A percentile compares a stretch with the other conserved stretches of the same genome.
Evolutionary conservation across 2,329 filamentous ascomycete genomes (phyloP).

Genomic region (Penicillium occitanis): DNA sequence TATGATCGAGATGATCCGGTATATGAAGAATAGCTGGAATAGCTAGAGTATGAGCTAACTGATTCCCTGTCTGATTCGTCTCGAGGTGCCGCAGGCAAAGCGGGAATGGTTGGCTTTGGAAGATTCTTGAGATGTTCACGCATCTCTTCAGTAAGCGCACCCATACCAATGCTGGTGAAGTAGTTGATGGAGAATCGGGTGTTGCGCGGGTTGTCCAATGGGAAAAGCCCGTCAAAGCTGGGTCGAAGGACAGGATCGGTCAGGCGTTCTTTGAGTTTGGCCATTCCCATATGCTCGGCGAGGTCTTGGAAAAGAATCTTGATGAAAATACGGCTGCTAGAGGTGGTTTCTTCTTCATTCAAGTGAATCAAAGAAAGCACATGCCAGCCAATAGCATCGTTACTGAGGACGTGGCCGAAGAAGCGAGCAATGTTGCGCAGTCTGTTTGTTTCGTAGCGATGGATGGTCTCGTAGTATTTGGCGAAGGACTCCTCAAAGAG

Average conservation of each 20-base stretch:
- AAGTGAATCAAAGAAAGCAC: slow-evolving; percentile 79
- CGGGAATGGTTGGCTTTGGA: slow-evolving; percentile 76
- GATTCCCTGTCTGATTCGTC: slow-evolving; percentile 64
- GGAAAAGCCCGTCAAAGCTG: slow-evolving; percentile 82
- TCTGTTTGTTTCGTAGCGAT: slow-evolving; percentile 93
- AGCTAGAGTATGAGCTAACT: slow-evolving; percentile 67
- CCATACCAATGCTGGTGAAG: slow-evolving; percentile 98
- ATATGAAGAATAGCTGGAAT: slow-evolving; percentile 63
- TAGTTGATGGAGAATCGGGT: slow-evolving; percentile 98
- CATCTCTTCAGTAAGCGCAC: slow-evolving; percentile 90
- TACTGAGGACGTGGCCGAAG: slow-evolving; percentile 86
- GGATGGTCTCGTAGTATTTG: slow-evolving; percentile 96
- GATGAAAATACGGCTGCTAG: slow-evolving; percentile 95
- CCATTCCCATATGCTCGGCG: slow-evolving; percentile 79
- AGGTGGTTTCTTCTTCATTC: slow-evolving; percentile 96
- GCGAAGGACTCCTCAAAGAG: slow-evolving; percentile 87
- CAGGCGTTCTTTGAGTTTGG: slow-evolving; percentile 72
- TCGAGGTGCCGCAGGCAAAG: slow-evolving; percentile 55
- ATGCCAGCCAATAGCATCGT: slow-evolving; percentile 90
- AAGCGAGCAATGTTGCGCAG: slow-evolving; percentile 93
- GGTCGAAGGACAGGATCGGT: slow-evolving; percentile 75
- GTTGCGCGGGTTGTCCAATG: slow-evolving; percentile 82
- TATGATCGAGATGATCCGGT: slow-evolving; percentile 47
- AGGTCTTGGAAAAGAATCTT: slow-evolving; percentile 97
- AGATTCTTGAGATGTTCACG: slow-evolving; percentile 85